phyloP scores from a whole-genome alignment of 75 land plant genomes.

The Selaginella tamariscina region DNA sequence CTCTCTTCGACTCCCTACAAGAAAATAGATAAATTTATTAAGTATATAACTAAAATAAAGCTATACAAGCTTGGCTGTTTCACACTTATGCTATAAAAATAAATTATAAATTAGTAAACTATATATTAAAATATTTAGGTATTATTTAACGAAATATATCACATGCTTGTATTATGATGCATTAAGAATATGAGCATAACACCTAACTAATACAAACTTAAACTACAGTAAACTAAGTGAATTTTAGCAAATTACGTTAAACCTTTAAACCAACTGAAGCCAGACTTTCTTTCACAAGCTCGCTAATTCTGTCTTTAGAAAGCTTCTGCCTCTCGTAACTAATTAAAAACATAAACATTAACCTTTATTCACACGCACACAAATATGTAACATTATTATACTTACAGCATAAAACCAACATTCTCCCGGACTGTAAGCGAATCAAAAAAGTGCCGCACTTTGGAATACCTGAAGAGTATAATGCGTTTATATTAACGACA shows the following conservation, averaged over 20 bases:
- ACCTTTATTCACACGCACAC: not conserved
- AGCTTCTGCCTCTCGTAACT: constrained; percentile 85
- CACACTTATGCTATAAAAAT: no score
- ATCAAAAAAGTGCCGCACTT: constrained; percentile 98
- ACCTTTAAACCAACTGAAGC: constrained; percentile 98
- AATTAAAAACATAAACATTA: not conserved
- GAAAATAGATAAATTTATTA: not conserved
- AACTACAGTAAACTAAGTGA: no score
- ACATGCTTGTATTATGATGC: no score
- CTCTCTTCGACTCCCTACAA: constrained; percentile 84
- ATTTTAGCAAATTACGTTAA: no score
- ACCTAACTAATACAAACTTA: no score
- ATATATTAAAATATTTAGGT: no score
- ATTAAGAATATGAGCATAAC: no score
- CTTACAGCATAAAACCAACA: constrained; percentile 98
- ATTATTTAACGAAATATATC: no score
- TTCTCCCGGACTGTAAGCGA: constrained; percentile 94
- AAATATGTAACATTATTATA: not conserved
- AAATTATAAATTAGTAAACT: no score
- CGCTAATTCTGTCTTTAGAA: constrained; percentile 63
- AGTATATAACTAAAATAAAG: not conserved
- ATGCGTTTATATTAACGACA: not conserved
- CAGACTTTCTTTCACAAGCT: constrained; percentile 75
- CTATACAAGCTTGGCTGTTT: no score
- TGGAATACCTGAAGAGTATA: constrained; percentile 66